Conservation (phyloP, 257 asterid species). For the Scutellaria barbata region DNA sequence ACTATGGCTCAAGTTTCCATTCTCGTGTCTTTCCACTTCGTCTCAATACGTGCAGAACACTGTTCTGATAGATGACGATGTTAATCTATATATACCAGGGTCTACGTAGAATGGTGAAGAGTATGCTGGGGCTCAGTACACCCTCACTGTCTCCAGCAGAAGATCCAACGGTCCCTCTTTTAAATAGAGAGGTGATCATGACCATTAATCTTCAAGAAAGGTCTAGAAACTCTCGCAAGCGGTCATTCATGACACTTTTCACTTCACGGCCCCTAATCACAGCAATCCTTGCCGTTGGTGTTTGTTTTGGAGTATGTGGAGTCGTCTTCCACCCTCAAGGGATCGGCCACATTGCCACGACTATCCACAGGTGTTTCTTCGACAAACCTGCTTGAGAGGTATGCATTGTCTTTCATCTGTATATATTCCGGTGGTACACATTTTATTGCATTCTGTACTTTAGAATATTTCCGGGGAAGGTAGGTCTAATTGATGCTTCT, state of each 20-base stretch:
- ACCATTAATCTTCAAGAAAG: conserved; percentile 44
- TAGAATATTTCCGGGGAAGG: neutral
- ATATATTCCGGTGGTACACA: conserved; percentile 1
- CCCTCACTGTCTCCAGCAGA: conserved; percentile 35
- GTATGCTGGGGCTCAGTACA: conserved; percentile 26
- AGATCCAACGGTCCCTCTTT: conserved; percentile 58
- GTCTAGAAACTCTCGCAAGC: conserved; percentile 48
- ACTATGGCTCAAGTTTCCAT: neutral
- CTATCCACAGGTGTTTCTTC: conserved; percentile 67
- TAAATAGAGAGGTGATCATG: conserved; percentile 59
- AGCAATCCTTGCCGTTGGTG: conserved; percentile 48
- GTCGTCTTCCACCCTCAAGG: conserved; percentile 67
- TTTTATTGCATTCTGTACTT: neutral
- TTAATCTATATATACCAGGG: conserved; percentile 44
- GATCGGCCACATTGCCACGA: conserved; percentile 56
- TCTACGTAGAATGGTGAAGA: conserved; percentile 36
- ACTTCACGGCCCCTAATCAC: conserved; percentile 56
- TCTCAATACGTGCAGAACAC: neutral
- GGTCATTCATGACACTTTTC: conserved; percentile 32
- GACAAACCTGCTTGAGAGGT: conserved; percentile 25
- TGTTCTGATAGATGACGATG: conserved; percentile 1
- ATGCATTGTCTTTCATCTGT: conserved; percentile 17
- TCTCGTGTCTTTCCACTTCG: conserved; percentile 15
- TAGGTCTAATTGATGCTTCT: neutral
- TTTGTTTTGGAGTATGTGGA: conserved; percentile 78